Evolutionary conservation across 176 grass and related monocot species (phyloP).

Genomic region (Hordeum marinum): DNA sequence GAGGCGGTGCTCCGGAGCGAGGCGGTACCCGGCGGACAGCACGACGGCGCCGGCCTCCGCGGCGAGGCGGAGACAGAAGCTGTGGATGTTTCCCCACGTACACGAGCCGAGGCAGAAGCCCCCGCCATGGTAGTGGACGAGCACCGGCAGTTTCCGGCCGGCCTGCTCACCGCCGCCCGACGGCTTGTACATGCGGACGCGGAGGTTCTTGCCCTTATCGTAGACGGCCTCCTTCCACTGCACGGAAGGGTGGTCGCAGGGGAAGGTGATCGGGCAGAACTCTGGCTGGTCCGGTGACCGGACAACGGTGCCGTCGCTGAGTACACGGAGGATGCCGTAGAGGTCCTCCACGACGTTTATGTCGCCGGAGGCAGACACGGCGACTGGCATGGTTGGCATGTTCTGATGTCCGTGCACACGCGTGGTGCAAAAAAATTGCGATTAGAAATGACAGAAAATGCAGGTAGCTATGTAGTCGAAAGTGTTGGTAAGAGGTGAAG

Average conservation of each 20-base stretch:
- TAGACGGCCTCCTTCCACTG: constrained; percentile 63
- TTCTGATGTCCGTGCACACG: background rate
- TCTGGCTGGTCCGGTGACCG: constrained; percentile 24
- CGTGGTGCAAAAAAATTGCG: background rate
- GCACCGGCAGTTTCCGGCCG: constrained; percentile 34
- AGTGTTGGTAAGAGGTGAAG: background rate
- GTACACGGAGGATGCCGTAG: constrained; percentile 35
- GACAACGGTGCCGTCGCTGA: constrained; percentile 41
- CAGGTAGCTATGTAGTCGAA: background rate
- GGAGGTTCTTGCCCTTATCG: constrained; percentile 50
- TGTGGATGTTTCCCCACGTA: constrained; percentile 73
- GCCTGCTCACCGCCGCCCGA: background rate
- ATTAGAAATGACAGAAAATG: background rate
- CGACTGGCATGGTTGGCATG: constrained; percentile 7
- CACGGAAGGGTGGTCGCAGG: constrained; percentile 36
- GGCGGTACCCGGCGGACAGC: constrained; percentile 69
- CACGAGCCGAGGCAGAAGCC: constrained; percentile 86
- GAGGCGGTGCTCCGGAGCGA: constrained; percentile 73
- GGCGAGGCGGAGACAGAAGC: constrained; percentile 75
- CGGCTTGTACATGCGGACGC: constrained; percentile 68
- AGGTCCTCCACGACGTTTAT: constrained; percentile 28
- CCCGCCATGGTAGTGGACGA: constrained; percentile 78
- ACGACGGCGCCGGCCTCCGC: constrained; percentile 51
- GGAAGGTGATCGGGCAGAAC: constrained; percentile 36
- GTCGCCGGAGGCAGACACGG: background rate